Evolutionary conservation across 768 basidiomycete genomes (phyloP).

Genomic region (Russula dissimulans): DNA sequence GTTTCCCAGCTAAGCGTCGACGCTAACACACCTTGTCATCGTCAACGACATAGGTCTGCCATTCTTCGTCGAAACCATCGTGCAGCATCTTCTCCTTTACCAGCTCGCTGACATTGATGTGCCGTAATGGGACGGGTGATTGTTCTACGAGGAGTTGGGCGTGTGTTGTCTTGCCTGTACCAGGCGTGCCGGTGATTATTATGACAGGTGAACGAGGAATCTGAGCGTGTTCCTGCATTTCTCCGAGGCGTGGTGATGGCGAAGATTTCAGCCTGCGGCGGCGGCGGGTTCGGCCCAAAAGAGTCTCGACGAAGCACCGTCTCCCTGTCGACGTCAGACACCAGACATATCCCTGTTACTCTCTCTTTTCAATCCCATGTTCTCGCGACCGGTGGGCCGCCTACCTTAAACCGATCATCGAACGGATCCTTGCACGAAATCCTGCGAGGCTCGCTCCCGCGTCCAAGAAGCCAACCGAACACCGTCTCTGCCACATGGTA

Average conservation of each 20-base stretch:
- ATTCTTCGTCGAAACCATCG: slow-evolving; percentile 84
- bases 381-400: too few relatives aligned
- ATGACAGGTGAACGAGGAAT: slow-evolving; percentile 51
- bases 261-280: too few relatives aligned
- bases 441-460: too few relatives aligned
- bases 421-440: too few relatives aligned
- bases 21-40: slow-evolving; percentile 73
- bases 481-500: background rate
- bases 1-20: background rate
- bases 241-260: background rate
- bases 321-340: too few relatives aligned
- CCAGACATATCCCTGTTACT: too few relatives aligned
- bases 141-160: slow-evolving; percentile 73
- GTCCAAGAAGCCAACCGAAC: background rate
- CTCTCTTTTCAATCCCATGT: too few relatives aligned
- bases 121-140: slow-evolving; percentile 58
- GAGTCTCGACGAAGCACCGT: too few relatives aligned
- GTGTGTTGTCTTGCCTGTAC: slow-evolving; percentile 95
- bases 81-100: slow-evolving; percentile 79
- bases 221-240: slow-evolving; percentile 7
- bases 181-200: slow-evolving; percentile 84
- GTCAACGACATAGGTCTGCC: slow-evolving; percentile 90
- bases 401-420: too few relatives aligned
- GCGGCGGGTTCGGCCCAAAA: too few relatives aligned
- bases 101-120: slow-evolving; percentile 86